A percentile compares a stretch with the other conserved stretches of the same genome.
Conservation (phyloP, 257 asterid genomes). For the Penstemon newberryi region DNA sequence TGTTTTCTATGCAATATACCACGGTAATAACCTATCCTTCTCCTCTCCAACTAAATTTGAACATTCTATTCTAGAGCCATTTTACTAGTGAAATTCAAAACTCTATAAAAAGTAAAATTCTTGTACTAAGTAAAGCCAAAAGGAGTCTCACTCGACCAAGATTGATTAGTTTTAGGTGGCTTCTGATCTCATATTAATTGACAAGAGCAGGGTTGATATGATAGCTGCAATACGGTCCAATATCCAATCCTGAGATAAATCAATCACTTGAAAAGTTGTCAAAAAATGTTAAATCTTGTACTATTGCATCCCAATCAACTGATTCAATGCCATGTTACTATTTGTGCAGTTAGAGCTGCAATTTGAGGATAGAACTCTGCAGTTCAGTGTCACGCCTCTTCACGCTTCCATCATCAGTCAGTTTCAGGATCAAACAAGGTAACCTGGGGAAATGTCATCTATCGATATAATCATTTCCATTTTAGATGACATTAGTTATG, state of each 20-base stretch:
- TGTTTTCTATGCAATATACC: neutral
- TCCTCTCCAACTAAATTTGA: neutral
- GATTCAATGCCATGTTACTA: slow-evolving; percentile 21
- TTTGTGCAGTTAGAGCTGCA: slow-evolving; percentile 82
- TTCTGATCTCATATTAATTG: slow-evolving; percentile 1
- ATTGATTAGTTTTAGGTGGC: slow-evolving; percentile 6
- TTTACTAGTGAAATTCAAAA: slow-evolving; percentile 19
- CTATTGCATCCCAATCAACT: slow-evolving; percentile 10
- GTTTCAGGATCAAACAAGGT: slow-evolving; percentile 90
- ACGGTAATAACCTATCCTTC: neutral
- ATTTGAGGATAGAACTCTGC: slow-evolving; percentile 77
- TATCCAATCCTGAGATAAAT: slow-evolving; percentile 13
- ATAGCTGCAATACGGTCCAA: neutral
- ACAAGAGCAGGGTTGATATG: slow-evolving; percentile 4
- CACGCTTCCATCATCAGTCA: slow-evolving; percentile 90
- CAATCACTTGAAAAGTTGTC: slow-evolving; percentile 12
- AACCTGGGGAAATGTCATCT: neutral
- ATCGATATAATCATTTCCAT: slow-evolving; percentile 8
- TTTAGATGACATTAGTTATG: slow-evolving; percentile 9
- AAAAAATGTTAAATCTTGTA: slow-evolving; percentile 17
- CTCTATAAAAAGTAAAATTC: slow-evolving; percentile 5
- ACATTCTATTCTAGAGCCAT: slow-evolving; percentile 4
- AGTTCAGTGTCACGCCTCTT: slow-evolving; percentile 79
- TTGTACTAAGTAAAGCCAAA: slow-evolving; percentile 9
- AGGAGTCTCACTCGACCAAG: slow-evolving; percentile 21